Evolutionary conservation across 805 yeast genomes (phyloP).

Genomic region (Yamadazyma sp.): DNA sequence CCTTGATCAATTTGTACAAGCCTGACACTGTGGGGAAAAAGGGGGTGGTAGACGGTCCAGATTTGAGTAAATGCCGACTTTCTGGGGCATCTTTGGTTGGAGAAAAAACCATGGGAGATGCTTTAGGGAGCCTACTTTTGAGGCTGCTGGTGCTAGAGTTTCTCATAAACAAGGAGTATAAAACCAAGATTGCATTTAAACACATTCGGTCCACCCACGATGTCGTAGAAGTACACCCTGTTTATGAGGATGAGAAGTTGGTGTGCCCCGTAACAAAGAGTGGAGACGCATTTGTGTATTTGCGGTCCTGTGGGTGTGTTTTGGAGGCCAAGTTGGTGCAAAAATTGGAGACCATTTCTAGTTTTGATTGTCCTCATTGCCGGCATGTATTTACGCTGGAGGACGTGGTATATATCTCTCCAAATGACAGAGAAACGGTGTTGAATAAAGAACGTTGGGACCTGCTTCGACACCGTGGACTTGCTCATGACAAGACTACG

Average conservation of each 20-base stretch:
- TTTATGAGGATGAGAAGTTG: slow-evolving; percentile 21
- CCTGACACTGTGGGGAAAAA: not conserved
- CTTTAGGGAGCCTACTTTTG: slow-evolving; percentile 61
- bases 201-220: slow-evolving; percentile 28
- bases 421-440: slow-evolving; percentile 12
- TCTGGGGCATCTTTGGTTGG: slow-evolving; percentile 38
- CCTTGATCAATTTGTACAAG: slow-evolving; percentile 36
- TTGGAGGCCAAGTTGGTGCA: slow-evolving; percentile 25
- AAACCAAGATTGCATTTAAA: slow-evolving; percentile 15
- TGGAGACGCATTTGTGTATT: slow-evolving; percentile 25
- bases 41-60: not conserved
- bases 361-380: slow-evolving; percentile 34
- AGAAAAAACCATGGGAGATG: slow-evolving; percentile 65
- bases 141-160: slow-evolving; percentile 62
- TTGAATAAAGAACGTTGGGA: not conserved
- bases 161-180: slow-evolving; percentile 40
- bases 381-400: slow-evolving; percentile 19
- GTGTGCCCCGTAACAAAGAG: slow-evolving; percentile 33
- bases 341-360: slow-evolving; percentile 16
- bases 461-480: slow-evolving; percentile 9
- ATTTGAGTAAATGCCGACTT: slow-evolving; percentile 43
- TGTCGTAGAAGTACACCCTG: slow-evolving; percentile 23
- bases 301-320: slow-evolving; percentile 42
- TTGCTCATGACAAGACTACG: slow-evolving; percentile 28
- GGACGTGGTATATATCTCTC: slow-evolving; percentile 36